A percentile compares a stretch with the other conserved stretches of the same genome.
These are phyloP conservation scores for Pseudofabraea citricarpa DNA, from an alignment of 2,329 filamentous ascomycete genomes.

Conservation along the genomic window DNA sequence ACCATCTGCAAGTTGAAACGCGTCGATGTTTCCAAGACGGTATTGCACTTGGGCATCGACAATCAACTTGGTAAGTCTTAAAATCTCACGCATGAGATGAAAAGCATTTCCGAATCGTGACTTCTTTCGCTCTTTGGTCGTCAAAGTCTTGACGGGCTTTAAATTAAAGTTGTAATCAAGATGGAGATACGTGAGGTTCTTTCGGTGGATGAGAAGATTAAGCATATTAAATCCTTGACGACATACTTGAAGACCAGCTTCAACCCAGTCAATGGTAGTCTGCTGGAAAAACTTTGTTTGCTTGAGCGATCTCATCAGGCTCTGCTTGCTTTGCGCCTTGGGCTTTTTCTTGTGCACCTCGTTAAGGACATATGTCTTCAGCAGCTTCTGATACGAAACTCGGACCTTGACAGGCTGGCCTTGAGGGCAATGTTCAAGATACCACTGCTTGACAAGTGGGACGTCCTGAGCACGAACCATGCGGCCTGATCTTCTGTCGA, in stretches of 20 bases:
- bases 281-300: conserved; percentile 99
- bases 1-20: conserved; percentile 96
- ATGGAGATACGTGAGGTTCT: conserved; percentile 97
- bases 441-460: conserved; percentile 96
- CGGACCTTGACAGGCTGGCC: conserved; percentile 94
- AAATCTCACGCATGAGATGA: conserved; percentile 96
- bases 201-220: conserved; percentile 93
- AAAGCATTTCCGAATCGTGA: conserved; percentile 98
- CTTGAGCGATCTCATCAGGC: conserved; percentile 83
- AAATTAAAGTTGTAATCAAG: conserved; percentile 99
- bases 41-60: conserved; percentile 99
- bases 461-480: conserved; percentile 98
- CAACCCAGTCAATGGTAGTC: conserved; percentile 98
- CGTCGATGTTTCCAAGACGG: conserved; percentile 94
- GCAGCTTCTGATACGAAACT: conserved; percentile 95
- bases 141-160: conserved; percentile 97
- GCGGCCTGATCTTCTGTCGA: conserved; percentile 85
- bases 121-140: conserved; percentile 98
- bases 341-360: conserved; percentile 94
- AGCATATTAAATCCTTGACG: conserved; percentile 99
- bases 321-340: conserved; percentile 93
- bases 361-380: conserved; percentile 95
- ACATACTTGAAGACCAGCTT: conserved; percentile 96
- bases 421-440: conserved; percentile 88
- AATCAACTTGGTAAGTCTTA: conserved; percentile 93